Conservation (phyloP, 495 filamentous ascomycete genomes). For the Aspergillus kassunensis region DNA sequence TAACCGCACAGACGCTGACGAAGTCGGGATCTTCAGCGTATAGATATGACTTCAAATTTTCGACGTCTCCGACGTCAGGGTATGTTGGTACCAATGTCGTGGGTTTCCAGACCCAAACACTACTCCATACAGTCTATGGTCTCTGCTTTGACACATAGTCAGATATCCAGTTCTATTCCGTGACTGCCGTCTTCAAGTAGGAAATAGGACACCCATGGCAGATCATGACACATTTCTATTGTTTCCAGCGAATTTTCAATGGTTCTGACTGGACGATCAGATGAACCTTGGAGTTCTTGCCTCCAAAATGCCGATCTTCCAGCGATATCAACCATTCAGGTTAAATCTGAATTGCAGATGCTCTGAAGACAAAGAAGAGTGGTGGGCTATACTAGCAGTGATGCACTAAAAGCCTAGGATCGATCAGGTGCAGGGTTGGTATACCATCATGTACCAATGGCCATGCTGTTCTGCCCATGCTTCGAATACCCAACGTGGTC, state of each 20-base stretch:
- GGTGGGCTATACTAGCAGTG: neutral
- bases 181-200: neutral
- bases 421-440: neutral
- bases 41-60: neutral
- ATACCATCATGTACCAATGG: neutral
- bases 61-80: too few species aligned
- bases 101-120: too few species aligned
- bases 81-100: too few species aligned
- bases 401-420: neutral
- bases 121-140: too few species aligned
- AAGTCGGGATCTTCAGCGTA: neutral
- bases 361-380: neutral
- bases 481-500: neutral
- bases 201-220: too few species aligned
- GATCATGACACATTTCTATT: too few species aligned
- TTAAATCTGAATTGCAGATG: neutral
- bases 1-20: constrained; percentile 1
- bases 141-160: too few species aligned
- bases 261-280: neutral
- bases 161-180: too few species aligned
- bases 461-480: neutral
- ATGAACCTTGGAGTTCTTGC: neutral
- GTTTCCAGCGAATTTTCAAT: neutral
- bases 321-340: neutral
- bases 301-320: constrained; percentile 9